phyloP scores from a whole-genome alignment of 2,329 filamentous ascomycete species.

The Aspergillus jensenii region DNA sequence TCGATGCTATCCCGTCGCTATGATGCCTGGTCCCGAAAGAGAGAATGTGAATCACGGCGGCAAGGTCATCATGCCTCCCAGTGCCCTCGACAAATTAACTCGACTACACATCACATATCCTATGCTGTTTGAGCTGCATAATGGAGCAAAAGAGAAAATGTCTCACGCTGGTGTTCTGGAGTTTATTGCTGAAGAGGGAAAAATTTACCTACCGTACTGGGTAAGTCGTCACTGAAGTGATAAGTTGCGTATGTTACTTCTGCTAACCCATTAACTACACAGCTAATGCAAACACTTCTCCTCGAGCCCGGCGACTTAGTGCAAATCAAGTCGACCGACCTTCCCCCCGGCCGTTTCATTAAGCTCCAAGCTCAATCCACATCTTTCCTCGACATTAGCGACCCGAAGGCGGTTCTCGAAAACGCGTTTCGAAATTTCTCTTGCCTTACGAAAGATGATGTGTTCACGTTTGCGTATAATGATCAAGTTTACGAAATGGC shows the following conservation, averaged over 20 bases:
- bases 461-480: constrained; percentile 97
- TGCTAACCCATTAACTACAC: constrained; percentile 10
- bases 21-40: constrained; percentile 88
- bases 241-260: neutral
- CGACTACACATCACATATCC: constrained; percentile 95
- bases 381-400: constrained; percentile 92
- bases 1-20: constrained; percentile 90
- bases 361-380: constrained; percentile 94
- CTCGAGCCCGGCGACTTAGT: constrained; percentile 93
- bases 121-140: constrained; percentile 93
- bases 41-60: constrained; percentile 92
- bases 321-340: constrained; percentile 90
- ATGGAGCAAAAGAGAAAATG: constrained; percentile 74
- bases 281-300: constrained; percentile 91
- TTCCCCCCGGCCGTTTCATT: constrained; percentile 86
- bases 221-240: constrained; percentile 48
- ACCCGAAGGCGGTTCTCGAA: constrained; percentile 95
- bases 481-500: constrained; percentile 91
- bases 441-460: constrained; percentile 85
- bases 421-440: constrained; percentile 96
- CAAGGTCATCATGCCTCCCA: constrained; percentile 96
- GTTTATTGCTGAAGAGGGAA: constrained; percentile 95
- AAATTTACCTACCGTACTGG: constrained; percentile 95
- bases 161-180: constrained; percentile 95
- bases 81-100: constrained; percentile 93